Base-by-base conservation (phyloP, 2,329 filamentous ascomycete genomes). In the Aureobasidium melanogenum region DNA sequence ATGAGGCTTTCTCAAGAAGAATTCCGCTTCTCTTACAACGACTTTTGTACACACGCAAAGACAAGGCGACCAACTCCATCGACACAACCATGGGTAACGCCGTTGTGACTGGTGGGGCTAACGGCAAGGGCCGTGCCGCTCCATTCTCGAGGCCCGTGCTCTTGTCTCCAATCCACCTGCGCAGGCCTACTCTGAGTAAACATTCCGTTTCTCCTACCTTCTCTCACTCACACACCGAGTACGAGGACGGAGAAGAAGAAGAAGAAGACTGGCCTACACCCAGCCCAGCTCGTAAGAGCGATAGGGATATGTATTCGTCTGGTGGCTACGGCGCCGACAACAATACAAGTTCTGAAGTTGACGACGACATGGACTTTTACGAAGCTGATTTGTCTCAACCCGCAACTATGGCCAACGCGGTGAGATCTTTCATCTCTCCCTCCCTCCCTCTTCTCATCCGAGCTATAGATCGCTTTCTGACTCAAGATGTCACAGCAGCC, bases 361-460 rank as follows among this genome's bases (percentile, higher is more conserved):
- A 46, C 39, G 54, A 57, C 41, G 52, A 44, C 17, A 47, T 36
- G 54, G 54, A 57, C 22, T 57, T 46, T 22, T 57, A 57, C 12
- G 54, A 24, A 17, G 41, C 14, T 38, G 54, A 46, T 12, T 41
- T 36, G n/a, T 54, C 51, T 22, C 52, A 56, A 14, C 39, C 52
- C 8, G 26, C 38, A 17, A 32, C 28, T 41, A 17, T 22, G 30
- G 39, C 19, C 28, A 19, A 39, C 52, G 52, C 52, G 34, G 52
- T 56, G 52, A 56, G 52, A 30, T 17, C 48, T 51, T 15, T 47
- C 28, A 3, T 10, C 17, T 19, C 14, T 38, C 2, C 12, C 10
- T 10, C 17, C 12, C 14, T 38, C 2, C 12, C 10, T 14, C 28
- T 12, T 30, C 19, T 17, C 44, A 26, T 9, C 3, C 22, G 24